Conservation (phyloP, 1,139 yeast genomes). For the Schwanniomyces etchellsii region DNA sequence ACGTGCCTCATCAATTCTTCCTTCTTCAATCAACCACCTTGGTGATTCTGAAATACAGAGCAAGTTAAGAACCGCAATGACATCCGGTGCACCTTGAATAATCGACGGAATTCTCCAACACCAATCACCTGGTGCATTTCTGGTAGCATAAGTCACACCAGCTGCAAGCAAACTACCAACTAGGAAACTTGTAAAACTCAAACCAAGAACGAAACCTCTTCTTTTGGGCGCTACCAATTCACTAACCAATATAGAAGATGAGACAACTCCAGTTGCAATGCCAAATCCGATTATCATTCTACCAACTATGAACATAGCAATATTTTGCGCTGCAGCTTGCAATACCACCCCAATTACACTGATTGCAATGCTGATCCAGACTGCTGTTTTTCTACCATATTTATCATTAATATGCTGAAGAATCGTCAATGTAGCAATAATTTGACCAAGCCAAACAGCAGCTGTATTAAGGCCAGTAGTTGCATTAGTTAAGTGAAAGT, state of each 20-base stretch:
- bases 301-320: slow-evolving; percentile 13
- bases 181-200: slow-evolving; percentile 36
- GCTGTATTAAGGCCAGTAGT: slow-evolving; percentile 13
- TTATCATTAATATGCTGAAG: slow-evolving; percentile 7
- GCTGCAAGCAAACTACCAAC: slow-evolving; percentile 53
- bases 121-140: slow-evolving; percentile 15
- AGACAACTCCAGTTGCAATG: slow-evolving; percentile 6
- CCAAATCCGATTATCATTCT: slow-evolving; percentile 14
- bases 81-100: slow-evolving; percentile 36
- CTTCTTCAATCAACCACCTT: slow-evolving; percentile 33
- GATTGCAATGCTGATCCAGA: slow-evolving; percentile 7
- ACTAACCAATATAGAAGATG: slow-evolving; percentile 11
- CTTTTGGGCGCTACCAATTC: slow-evolving; percentile 10
- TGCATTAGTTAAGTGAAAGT: slow-evolving; percentile 9
- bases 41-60: slow-evolving; percentile 45
- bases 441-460: slow-evolving; percentile 11
- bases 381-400: slow-evolving; percentile 11
- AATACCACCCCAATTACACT: slow-evolving; percentile 10
- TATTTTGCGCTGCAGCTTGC: slow-evolving; percentile 12
- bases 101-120: slow-evolving; percentile 45
- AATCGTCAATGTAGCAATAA: slow-evolving; percentile 2
- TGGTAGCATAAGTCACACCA: slow-evolving; percentile 47
- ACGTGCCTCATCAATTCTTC: slow-evolving; percentile 33
- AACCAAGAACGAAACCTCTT: slow-evolving; percentile 6
- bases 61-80: slow-evolving; percentile 18